phyloP scores from a whole-genome alignment of 2,329 filamentous ascomycete species.

The Oidium heveae region DNA sequence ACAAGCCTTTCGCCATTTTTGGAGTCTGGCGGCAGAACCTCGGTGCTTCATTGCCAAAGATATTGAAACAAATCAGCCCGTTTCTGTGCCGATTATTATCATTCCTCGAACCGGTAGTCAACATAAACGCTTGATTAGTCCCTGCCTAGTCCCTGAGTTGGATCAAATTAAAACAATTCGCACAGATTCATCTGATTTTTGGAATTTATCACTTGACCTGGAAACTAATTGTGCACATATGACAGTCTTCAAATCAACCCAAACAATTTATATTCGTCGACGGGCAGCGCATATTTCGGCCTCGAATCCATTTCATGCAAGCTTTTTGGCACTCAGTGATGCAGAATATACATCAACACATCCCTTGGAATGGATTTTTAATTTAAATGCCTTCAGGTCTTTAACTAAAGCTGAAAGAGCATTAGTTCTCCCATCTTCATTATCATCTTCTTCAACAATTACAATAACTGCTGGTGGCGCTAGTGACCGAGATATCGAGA shows the following conservation, averaged over 20 bases:
- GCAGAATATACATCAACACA: slow-evolving; percentile 20
- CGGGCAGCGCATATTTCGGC: slow-evolving; percentile 29
- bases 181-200: slow-evolving; percentile 31
- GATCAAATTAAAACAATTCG: slow-evolving; percentile 21
- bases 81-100: slow-evolving; percentile 47
- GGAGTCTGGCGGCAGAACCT: slow-evolving; percentile 79
- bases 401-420: slow-evolving; percentile 32
- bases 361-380: slow-evolving; percentile 39
- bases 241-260: slow-evolving; percentile 29
- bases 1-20: slow-evolving; percentile 90
- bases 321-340: slow-evolving; percentile 36
- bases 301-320: slow-evolving; percentile 33
- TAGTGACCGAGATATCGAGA: slow-evolving; percentile 21
- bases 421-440: slow-evolving; percentile 21
- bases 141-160: slow-evolving; percentile 21
- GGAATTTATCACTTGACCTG: slow-evolving; percentile 44
- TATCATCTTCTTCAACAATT: too few species aligned
- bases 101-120: slow-evolving; percentile 10
- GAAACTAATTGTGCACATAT: slow-evolving; percentile 28
- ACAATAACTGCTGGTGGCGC: slow-evolving; percentile 13
- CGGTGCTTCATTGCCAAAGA: slow-evolving; percentile 77
- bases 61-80: slow-evolving; percentile 55
- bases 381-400: slow-evolving; percentile 25
- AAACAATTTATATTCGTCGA: slow-evolving; percentile 36
- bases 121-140: slow-evolving; percentile 11